Conservation (phyloP, 306 rosid genomes). For the Acacia melanoxylon region DNA sequence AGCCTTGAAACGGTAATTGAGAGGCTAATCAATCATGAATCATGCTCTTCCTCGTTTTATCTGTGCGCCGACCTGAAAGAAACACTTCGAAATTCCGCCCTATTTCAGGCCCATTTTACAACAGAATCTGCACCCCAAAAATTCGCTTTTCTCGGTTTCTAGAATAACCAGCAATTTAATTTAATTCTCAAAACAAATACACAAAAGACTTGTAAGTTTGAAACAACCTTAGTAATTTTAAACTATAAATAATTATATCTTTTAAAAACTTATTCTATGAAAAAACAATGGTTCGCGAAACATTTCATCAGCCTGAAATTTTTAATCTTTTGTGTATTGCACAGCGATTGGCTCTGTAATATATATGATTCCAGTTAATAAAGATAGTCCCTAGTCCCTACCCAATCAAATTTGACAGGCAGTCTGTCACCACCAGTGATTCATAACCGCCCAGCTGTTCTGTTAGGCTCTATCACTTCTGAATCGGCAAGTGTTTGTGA, state of each 20-base stretch:
- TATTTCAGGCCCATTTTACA: neutral
- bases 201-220: no score
- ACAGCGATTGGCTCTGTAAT: no score
- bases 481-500: neutral
- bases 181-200: no score
- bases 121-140: neutral
- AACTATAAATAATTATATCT: no score
- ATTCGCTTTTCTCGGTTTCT: no score
- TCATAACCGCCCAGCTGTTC: neutral
- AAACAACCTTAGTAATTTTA: neutral
- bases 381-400: no score
- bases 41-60: neutral
- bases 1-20: neutral
- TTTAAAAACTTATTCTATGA: neutral
- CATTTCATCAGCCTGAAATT: no score
- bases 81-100: neutral
- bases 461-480: neutral
- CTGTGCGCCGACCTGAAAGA: neutral
- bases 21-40: neutral
- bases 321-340: no score
- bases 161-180: no score
- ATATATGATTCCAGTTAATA: neutral
- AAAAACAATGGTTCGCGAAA: no score
- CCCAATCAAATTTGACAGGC: neutral
- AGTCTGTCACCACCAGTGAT: neutral